A percentile compares a stretch with the other conserved stretches of the same genome.
Conservation (phyloP, 2,329 filamentous ascomycete genomes). For the Beauveria australis region DNA sequence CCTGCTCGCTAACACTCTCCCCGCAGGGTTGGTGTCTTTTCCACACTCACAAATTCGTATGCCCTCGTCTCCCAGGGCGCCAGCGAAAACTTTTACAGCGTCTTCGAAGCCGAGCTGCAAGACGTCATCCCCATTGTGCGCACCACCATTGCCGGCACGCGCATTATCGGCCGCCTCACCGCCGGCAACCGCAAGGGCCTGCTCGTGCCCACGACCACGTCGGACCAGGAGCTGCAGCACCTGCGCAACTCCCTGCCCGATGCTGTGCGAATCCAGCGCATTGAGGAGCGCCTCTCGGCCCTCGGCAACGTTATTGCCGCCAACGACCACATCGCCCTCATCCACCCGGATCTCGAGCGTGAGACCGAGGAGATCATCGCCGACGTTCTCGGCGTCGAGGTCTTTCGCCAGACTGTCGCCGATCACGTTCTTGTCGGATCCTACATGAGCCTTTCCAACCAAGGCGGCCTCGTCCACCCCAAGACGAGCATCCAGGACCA, state of each 20-base stretch:
- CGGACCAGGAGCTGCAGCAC: slow-evolving; percentile 97
- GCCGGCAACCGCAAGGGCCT: slow-evolving; percentile 95
- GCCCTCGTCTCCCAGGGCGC: slow-evolving; percentile 89
- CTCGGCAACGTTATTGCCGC: slow-evolving; percentile 94
- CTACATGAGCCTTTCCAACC: slow-evolving; percentile 95
- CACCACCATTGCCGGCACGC: slow-evolving; percentile 90
- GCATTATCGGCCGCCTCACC: slow-evolving; percentile 92
- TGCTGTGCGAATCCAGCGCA: slow-evolving; percentile 85
- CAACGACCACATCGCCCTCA: slow-evolving; percentile 93
- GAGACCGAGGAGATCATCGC: slow-evolving; percentile 99
- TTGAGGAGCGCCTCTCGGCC: slow-evolving; percentile 93
- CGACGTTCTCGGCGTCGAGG: slow-evolving; percentile 82
- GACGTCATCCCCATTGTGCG: slow-evolving; percentile 96
- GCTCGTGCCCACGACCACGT: slow-evolving; percentile 89
- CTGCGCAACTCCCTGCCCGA: slow-evolving; percentile 92
- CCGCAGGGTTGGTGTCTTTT: slow-evolving; percentile 84
- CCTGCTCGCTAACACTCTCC: background rate
- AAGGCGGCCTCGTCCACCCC: slow-evolving; percentile 92
- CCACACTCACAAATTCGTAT: slow-evolving; percentile 95
- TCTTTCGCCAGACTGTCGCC: slow-evolving; percentile 89
- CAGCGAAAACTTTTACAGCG: slow-evolving; percentile 98
- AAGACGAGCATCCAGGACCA: slow-evolving; percentile 97
- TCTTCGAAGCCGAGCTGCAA: slow-evolving; percentile 96
- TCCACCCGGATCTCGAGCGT: slow-evolving; percentile 92
- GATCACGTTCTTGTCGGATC: slow-evolving; percentile 94